Evolutionary conservation across 2,329 filamentous ascomycete species (phyloP).

Genomic region (Paraphoma sp.): DNA sequence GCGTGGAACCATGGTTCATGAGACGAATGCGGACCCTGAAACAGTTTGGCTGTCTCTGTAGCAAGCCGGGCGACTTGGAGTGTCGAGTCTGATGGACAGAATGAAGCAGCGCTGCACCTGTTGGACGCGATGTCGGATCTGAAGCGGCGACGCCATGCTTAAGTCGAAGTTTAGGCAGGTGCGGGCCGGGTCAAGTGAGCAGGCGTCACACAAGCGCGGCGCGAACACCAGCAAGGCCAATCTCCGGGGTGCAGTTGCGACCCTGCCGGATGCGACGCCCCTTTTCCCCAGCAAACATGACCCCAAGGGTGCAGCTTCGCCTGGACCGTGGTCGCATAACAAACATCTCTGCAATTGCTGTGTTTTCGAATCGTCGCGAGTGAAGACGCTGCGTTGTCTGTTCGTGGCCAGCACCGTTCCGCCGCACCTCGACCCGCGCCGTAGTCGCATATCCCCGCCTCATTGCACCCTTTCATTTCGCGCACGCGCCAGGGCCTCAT

Average conservation of each 20-base stretch:
- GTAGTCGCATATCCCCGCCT: conserved; percentile 21
- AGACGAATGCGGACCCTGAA: background rate
- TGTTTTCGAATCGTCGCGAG: conserved; percentile 2
- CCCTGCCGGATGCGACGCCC: conserved; percentile 21
- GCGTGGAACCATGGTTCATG: background rate
- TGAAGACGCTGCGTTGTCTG: background rate
- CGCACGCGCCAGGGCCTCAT: conserved; percentile 27
- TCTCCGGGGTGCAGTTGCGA: conserved; percentile 22
- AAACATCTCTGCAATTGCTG: conserved; percentile 24
- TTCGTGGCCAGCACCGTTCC: background rate
- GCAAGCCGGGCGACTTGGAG: background rate
- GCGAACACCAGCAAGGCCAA: conserved; percentile 16
- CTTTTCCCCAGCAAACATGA: conserved; percentile 24
- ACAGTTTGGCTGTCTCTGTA: background rate
- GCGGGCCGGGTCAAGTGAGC: conserved; percentile 24
- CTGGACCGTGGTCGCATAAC: conserved; percentile 17
- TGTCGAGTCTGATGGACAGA: background rate
- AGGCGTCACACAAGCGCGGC: conserved; percentile 28
- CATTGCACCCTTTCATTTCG: conserved; percentile 38
- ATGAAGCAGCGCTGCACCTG: background rate
- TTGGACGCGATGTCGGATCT: background rate
- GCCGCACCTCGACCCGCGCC: conserved; percentile 7
- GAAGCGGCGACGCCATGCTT: background rate
- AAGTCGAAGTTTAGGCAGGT: conserved; percentile 9
- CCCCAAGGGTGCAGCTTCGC: conserved; percentile 13